Base-by-base conservation (phyloP, 768 basidiomycete genomes). In the Hysterangium stoloniferum region DNA sequence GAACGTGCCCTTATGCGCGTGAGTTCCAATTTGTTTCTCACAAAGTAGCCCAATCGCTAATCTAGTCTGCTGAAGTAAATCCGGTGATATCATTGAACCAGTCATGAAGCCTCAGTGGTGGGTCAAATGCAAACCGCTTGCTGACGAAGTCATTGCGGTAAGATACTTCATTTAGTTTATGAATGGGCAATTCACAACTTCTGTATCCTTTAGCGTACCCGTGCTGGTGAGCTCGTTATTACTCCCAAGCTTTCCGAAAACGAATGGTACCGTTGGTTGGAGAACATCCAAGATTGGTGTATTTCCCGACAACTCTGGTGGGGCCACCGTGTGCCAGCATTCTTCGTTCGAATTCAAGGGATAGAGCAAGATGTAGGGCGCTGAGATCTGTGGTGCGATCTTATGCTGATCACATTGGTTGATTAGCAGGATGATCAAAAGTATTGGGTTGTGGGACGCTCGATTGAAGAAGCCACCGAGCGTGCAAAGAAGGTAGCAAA, bases 251-350 rank as follows among this genome's bases (percentile, higher is more conserved):
- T 78, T 45, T 93, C 87, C 7, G 95, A 96, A 61, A 80, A 76
- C 37, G 95, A 99, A 34, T 98, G 93, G 94, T 93, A 87, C 64
- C 78, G 90, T 52, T 98, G 96, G 95, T 70, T 98, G 32, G 90
- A 93, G 56, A 79, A 77, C 57, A 91, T 96, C 53, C 92, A 97
- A 67, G 96, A 98, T 62, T 99, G 96, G 96, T 99, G 96, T 69
- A 85, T 98, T 61, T 98, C 96, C 2, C 86, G 96, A 48, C 96
- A 99, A 62, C 76, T 98, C 15, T 99, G 96, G 96, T 98, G 95
- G 95, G 95, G 96, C 25, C 95, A 98, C 62, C 81, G 96, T 51
- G 86, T 83, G 63, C 96, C 96, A 2, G 96, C 93, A 0, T 98
- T 96, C 70, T 86, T 92, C 54, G 84, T 96, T 41, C 76, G 77